Evolutionary conservation across 768 basidiomycete genomes (phyloP), one percentile per base, ranked within the genome.

Genomic region (Leccinum pellstonianum): DNA sequence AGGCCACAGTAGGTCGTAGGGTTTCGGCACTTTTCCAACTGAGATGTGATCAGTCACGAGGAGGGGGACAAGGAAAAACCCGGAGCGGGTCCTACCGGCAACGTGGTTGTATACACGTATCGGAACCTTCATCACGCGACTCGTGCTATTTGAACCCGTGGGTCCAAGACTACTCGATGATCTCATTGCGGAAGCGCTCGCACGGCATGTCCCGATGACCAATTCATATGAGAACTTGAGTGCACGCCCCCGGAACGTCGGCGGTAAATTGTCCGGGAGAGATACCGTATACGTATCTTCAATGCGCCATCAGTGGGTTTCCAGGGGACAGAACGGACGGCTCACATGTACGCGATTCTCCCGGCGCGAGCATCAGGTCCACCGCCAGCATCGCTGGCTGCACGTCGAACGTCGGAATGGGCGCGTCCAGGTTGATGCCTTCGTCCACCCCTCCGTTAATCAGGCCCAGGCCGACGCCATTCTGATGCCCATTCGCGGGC

Each of bases 41-140:
- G 61, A 10, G 60, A 35, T 12, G 48, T 14, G 29, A 17, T 53
- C 46, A 46, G 51, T 57, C 49, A 50, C 6, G 6, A 46, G 5
- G n/a, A 49, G 47, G 41, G 41, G n/a, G 10, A 23, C 15, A 27
- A 8, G 3, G 25, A 25, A 27, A 19, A 25, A 4, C 14, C 17
- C 63, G 41, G 25, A 10, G 33, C 14, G 58, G 37, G 8, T 29
- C 86, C 53, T 64, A 94, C 95, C 84, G 50, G 84, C 77, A 58
- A 97, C 91, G 63, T 95, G 80, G 59, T 93, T 95, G 75, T 97
- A 98, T 5, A 98, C 80, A 23, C 94, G 78, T 49, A 99, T 88
- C 0, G 96, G 96, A 1, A 98, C 89, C 54, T 90, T 91, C 88
- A 96, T 92, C 3, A 95, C 83, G 35, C 86, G 77, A 73, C 91